Evolutionary conservation across 345 rosid genomes (phyloP).

Genomic region (Cardamine occulta): DNA sequence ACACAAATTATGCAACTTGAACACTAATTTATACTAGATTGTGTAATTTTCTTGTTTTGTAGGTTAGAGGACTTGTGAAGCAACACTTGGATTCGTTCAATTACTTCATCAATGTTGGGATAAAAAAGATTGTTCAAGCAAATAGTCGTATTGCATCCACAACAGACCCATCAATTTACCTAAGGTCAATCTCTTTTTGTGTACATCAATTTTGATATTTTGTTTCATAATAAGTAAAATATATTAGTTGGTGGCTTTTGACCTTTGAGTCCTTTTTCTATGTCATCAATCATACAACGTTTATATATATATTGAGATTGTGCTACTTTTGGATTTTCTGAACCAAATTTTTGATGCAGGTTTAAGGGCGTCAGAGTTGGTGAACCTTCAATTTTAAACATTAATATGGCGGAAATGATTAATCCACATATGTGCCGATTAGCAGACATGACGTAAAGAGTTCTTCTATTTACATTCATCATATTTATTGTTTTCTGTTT

Average conservation of each 20-base stretch:
- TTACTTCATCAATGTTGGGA: constrained; percentile 75
- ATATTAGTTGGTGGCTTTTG: background rate
- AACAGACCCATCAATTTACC: constrained; percentile 58
- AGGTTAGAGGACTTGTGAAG: constrained; percentile 95
- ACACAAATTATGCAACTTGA: background rate
- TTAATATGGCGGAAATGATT: constrained; percentile 46
- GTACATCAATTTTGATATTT: background rate
- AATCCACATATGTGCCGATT: constrained; percentile 83
- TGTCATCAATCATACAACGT: too few relatives aligned
- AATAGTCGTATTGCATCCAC: constrained; percentile 60
- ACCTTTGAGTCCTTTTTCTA: too few relatives aligned
- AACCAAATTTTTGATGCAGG: constrained; percentile 47
- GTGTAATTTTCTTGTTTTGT: constrained; percentile 15
- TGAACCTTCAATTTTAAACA: constrained; percentile 50
- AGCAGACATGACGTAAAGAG: constrained; percentile 74
- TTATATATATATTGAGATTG: background rate
- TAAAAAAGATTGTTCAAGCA: constrained; percentile 84
- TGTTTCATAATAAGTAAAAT: background rate
- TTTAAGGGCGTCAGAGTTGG: constrained; percentile 76
- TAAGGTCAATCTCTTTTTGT: constrained; percentile 45
- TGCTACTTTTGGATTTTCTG: background rate
- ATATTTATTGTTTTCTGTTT: background rate
- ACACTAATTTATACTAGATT: too few relatives aligned
- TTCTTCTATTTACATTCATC: constrained; percentile 25
- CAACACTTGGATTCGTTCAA: constrained; percentile 91